A percentile compares a stretch with the other conserved stretches of the same genome.
Conservation (phyloP, 2,329 filamentous ascomycete species). For the Pseudopyricularia javanii region DNA sequence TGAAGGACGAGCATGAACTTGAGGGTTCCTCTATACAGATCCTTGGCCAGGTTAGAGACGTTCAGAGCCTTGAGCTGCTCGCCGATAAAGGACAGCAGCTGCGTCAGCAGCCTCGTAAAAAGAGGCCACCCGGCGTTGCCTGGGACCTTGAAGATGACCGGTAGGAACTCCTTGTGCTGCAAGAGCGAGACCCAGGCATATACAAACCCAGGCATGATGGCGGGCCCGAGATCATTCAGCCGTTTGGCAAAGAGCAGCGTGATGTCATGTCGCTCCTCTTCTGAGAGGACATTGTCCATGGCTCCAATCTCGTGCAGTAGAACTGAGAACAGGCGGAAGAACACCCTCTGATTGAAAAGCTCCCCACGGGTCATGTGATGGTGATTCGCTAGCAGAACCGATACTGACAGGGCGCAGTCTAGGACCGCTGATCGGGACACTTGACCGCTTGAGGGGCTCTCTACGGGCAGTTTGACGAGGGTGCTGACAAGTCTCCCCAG, state of each 20-base stretch:
- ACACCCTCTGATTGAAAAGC: constrained; percentile 74
- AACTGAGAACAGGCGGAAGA: constrained; percentile 78
- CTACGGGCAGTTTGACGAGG: constrained; percentile 60
- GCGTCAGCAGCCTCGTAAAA: constrained; percentile 62
- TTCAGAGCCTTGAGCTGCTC: constrained; percentile 67
- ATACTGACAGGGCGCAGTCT: constrained; percentile 65
- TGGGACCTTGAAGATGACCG: constrained; percentile 57
- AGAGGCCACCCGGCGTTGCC: constrained; percentile 62
- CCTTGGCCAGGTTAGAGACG: constrained; percentile 58
- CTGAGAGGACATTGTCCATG: neutral
- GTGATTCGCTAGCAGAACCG: constrained; percentile 71
- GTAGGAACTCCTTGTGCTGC: constrained; percentile 75
- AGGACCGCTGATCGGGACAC: constrained; percentile 59
- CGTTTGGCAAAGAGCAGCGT: constrained; percentile 59
- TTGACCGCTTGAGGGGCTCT: constrained; percentile 43
- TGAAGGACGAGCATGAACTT: constrained; percentile 77
- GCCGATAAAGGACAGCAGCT: constrained; percentile 61
- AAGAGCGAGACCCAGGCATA: constrained; percentile 78
- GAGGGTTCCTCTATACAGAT: constrained; percentile 72
- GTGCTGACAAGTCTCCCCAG: constrained; percentile 69
- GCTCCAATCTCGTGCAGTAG: constrained; percentile 63
- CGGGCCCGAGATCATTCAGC: constrained; percentile 63
- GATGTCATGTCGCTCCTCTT: constrained; percentile 51
- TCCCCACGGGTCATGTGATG: constrained; percentile 75
- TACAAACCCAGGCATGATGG: constrained; percentile 67